Percentiles rank a stretch among this genome's conserved stretches.
phyloP scores from a whole-genome alignment of 306 rosid genomes.

The Styphnolobium japonicum region DNA sequence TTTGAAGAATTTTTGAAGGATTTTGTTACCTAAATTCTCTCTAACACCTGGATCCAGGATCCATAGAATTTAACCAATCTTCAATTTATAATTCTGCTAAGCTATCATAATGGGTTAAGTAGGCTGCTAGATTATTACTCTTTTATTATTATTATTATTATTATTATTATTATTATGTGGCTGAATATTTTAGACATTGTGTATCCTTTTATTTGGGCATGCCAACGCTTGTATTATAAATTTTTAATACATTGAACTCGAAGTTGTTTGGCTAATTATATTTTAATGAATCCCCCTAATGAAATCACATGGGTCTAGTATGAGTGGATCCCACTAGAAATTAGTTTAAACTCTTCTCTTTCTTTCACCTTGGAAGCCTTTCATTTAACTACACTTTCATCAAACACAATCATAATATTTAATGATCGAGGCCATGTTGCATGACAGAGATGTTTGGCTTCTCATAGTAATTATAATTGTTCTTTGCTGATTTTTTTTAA shows the following conservation, averaged over 20 bases:
- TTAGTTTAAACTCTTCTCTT: constrained; percentile 42
- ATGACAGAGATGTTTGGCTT: constrained; percentile 52
- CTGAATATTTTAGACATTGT: constrained; percentile 32
- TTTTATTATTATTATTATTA: not conserved
- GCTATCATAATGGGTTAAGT: constrained; percentile 44
- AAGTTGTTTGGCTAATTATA: constrained; percentile 32
- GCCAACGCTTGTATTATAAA: constrained; percentile 43
- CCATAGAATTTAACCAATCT: constrained; percentile 21
- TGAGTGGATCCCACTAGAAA: constrained; percentile 38
- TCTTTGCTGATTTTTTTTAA: constrained; percentile 3
- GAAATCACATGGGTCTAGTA: constrained; percentile 80
- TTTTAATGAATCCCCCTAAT: constrained; percentile 31
- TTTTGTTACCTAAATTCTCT: constrained; percentile 42
- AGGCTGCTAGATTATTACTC: constrained; percentile 27
- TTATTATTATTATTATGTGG: constrained; percentile 16
- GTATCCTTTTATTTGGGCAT: constrained; percentile 40
- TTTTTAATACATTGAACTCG: constrained; percentile 41
- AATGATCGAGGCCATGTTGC: constrained; percentile 65
- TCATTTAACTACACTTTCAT: constrained; percentile 50
- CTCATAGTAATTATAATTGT: constrained; percentile 32
- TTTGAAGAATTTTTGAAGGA: constrained; percentile 23
- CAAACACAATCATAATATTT: constrained; percentile 42
- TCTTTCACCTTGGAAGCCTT: constrained; percentile 47
- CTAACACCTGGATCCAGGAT: constrained; percentile 38
- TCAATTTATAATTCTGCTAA: constrained; percentile 7